Base-by-base conservation (phyloP, 129 eudicot species). In the Centrapalus pauciflorus region DNA sequence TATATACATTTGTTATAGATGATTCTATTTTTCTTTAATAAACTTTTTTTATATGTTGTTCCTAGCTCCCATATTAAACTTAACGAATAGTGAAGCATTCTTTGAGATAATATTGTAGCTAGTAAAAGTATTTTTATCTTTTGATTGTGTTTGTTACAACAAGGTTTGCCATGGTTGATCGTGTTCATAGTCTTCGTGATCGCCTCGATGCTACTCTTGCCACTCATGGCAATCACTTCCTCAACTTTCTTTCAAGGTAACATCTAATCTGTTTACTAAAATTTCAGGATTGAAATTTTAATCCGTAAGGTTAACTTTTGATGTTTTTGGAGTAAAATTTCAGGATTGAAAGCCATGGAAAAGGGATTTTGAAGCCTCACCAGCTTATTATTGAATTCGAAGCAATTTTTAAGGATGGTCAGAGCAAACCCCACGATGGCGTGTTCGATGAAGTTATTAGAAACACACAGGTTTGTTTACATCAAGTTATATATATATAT, bases 391-490 rank as follows among this genome's bases (percentile, higher is more conserved):
- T 95, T 26, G 99, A 86, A 74, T 89, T 89, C 54, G 99, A 94
- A 52, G 84, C 82, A 26, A 66, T 82, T 43, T 46, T 75, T 55
- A 58, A 77, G 58, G 78, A 74, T 10, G 93, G 80, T 57, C 81
- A 78, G 26, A 48, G 25, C 11, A 86, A 84, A 48, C 80, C 86
- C 13, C 62, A 80, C 14, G 88, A 84, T 41, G 95, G 87, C 27
- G 84, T 95, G 37, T 94, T 94, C 65, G 79, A 73, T 43, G 95
- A 94, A 69, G 80, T 94, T 74, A 75, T 94, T 7, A 94, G 77
- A 77, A 73, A 61, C 77, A 89, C 97, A 20, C 99, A 94, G 96
- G 97, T 90, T n/a, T n/a, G n/a, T n/a, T n/a, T n/a, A n/a, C n/a
- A n/a, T n/a, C n/a, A n/a, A n/a, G n/a, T n/a, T n/a, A n/a, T n/a